These are phyloP conservation scores for Ogataea methylovora DNA, from an alignment of 805 yeast species.

Conservation along the genomic window DNA sequence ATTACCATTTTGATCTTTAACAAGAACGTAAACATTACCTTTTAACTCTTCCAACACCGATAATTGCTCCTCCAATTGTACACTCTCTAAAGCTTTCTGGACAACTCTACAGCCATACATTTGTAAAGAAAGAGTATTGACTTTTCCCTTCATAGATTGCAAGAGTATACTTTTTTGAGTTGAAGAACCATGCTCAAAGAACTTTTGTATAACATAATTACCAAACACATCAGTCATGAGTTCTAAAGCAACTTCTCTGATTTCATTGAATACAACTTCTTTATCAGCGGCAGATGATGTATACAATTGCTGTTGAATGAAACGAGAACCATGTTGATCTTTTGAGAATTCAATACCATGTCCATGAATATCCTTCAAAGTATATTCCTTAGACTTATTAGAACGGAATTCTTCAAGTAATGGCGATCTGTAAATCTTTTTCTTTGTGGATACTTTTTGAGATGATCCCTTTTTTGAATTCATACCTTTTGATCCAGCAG, in stretches of 20 bases:
- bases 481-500: too few relatives aligned
- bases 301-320: slow-evolving; percentile 83
- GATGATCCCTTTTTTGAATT: too few relatives aligned
- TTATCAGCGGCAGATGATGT: slow-evolving; percentile 58
- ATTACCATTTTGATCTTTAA: slow-evolving; percentile 95
- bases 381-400: slow-evolving; percentile 51
- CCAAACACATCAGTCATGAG: slow-evolving; percentile 97
- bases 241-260: slow-evolving; percentile 64
- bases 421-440: slow-evolving; percentile 65
- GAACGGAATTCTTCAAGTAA: slow-evolving; percentile 78
- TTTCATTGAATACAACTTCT: slow-evolving; percentile 77
- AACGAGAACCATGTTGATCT: slow-evolving; percentile 96
- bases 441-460: slow-evolving; percentile 19
- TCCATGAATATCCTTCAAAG: slow-evolving; percentile 70
- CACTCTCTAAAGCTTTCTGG: slow-evolving; percentile 82
- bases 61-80: slow-evolving; percentile 57
- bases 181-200: slow-evolving; percentile 72
- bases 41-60: slow-evolving; percentile 63
- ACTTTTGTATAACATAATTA: slow-evolving; percentile 92
- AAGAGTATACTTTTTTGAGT: slow-evolving; percentile 65
- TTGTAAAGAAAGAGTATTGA: slow-evolving; percentile 73
- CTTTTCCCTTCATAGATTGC: slow-evolving; percentile 64
- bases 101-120: slow-evolving; percentile 99
- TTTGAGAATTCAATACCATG: slow-evolving; percentile 87
- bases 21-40: slow-evolving; percentile 50